Percentiles rank a stretch among this genome's conserved stretches.
These are phyloP conservation scores for Acanthamoeba healyi DNA, from an alignment of 208 protist species.

Conservation along the genomic window DNA sequence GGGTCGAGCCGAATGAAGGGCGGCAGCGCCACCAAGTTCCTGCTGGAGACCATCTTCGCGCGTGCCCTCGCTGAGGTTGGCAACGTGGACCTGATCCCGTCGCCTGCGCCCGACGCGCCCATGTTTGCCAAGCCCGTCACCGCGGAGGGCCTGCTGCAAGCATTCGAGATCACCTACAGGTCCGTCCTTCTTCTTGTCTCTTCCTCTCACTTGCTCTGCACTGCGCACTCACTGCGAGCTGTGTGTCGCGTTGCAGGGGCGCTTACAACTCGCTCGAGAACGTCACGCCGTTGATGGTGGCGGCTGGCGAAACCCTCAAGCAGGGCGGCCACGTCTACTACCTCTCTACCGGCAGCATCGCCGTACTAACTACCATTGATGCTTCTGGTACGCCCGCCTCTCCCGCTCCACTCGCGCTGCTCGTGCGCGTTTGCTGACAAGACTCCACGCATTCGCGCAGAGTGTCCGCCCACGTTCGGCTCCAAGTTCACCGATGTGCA, in stretches of 20 bases:
- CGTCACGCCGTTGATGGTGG: constrained; percentile 39
- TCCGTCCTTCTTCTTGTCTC: neutral
- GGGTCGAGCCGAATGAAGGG: constrained; percentile 68
- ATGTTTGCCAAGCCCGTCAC: neutral
- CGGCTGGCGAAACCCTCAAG: constrained; percentile 26
- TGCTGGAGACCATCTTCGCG: constrained; percentile 46
- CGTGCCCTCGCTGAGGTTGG: neutral
- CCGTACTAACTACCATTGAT: constrained; percentile 9
- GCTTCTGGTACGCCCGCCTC: neutral
- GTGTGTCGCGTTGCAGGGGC: neutral
- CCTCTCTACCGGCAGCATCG: constrained; percentile 4
- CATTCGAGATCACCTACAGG: constrained; percentile 33
- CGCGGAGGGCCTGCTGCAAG: neutral
- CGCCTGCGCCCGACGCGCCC: neutral
- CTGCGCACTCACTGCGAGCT: neutral
- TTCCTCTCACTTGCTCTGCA: neutral
- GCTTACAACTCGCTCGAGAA: constrained; percentile 5
- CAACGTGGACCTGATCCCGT: neutral
- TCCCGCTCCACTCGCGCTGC: too few species aligned
- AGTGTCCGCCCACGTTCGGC: constrained; percentile 60
- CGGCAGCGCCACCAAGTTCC: constrained; percentile 60
- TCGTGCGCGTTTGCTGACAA: neutral
- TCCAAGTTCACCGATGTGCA: constrained; percentile 45
- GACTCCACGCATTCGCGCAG: neutral
- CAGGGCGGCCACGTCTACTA: constrained; percentile 55